A percentile compares a stretch with the other conserved stretches of the same genome.
Evolutionary conservation across 768 basidiomycete genomes (phyloP).

Genomic region (Amanita pallidorosea): DNA sequence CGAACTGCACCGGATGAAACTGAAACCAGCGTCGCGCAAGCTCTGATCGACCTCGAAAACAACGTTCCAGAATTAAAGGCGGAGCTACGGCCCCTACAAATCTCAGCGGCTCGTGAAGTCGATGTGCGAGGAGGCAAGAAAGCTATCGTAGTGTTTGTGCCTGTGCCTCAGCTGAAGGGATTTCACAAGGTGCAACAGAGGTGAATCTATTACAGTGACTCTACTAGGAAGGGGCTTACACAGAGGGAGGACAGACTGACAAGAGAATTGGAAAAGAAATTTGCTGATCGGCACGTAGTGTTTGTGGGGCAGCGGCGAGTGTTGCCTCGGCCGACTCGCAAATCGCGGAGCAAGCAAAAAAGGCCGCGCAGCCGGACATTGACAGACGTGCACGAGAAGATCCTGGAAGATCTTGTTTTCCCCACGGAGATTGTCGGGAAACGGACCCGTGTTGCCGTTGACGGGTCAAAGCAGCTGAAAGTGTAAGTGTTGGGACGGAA

Average conservation of each 20-base stretch:
- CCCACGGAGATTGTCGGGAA: constrained; percentile 99
- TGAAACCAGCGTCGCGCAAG: constrained; percentile 88
- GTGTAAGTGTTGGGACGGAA: constrained; percentile 57
- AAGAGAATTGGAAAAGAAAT: constrained; percentile 99
- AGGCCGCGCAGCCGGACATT: constrained; percentile 94
- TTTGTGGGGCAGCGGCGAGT: constrained; percentile 98
- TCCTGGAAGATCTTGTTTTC: constrained; percentile 97
- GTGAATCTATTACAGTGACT: constrained; percentile 27
- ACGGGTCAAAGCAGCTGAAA: constrained; percentile 93
- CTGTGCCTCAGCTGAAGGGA: constrained; percentile 93
- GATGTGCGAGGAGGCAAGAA: constrained; percentile 99
- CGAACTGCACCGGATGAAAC: constrained; percentile 81
- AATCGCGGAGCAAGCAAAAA: constrained; percentile 89
- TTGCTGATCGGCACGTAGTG: constrained; percentile 98
- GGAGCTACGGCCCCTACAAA: constrained; percentile 92
- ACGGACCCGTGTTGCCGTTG: constrained; percentile 86
- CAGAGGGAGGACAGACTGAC: constrained; percentile 57
- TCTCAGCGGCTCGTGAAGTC: constrained; percentile 97
- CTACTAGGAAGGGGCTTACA: constrained; percentile 7
- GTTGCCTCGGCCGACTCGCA: constrained; percentile 94
- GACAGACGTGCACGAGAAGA: constrained; percentile 95
- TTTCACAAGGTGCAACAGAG: constrained; percentile 98
- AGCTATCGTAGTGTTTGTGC: constrained; percentile 97
- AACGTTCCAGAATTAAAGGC: constrained; percentile 97
- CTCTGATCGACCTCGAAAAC: constrained; percentile 94